A percentile compares a stretch with the other conserved stretches of the same genome.
phyloP scores from a whole-genome alignment of 176 grass and related monocot genomes.

The Panicum miliaceum region DNA sequence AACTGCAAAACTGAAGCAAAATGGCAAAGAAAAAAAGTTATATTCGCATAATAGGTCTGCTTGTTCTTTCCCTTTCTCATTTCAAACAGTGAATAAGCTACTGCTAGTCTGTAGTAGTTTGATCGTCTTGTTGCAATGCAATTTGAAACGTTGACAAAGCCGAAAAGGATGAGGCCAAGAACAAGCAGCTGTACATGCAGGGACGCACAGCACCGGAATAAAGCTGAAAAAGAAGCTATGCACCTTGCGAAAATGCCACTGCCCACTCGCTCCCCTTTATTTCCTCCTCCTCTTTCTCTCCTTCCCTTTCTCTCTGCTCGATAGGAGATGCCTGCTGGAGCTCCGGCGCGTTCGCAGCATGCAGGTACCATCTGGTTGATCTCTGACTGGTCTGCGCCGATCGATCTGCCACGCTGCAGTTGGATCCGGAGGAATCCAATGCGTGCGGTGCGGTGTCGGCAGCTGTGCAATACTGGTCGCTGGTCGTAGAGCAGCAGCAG shows the following conservation, averaged over 20 bases:
- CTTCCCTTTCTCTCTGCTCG: background rate
- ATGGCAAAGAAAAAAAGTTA: background rate
- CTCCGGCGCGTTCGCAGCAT: slow-evolving; percentile 17
- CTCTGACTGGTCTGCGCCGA: slow-evolving; percentile 5
- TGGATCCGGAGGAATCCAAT: slow-evolving; percentile 23
- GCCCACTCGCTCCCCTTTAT: background rate
- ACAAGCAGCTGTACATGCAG: background rate
- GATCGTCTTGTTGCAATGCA: slow-evolving; percentile 6
- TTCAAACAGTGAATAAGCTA: background rate
- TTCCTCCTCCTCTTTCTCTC: background rate
- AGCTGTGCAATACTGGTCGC: slow-evolving; percentile 24
- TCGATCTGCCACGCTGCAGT: background rate
- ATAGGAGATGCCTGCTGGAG: background rate
- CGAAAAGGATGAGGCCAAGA: background rate
- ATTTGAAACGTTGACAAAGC: slow-evolving; percentile 21
- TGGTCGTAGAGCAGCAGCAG: background rate
- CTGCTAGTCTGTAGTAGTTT: background rate
- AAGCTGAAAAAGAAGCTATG: slow-evolving; percentile 50
- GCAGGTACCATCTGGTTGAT: no score
- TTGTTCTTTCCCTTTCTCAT: no score
- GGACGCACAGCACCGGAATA: slow-evolving; percentile 11
- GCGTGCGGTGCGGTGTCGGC: slow-evolving; percentile 33
- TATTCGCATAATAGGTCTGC: no score
- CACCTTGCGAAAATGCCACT: background rate
- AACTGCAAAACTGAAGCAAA: background rate